These are phyloP conservation scores for Sicyos edulis DNA, from an alignment of 306 rosid species.

Conservation along the genomic window DNA sequence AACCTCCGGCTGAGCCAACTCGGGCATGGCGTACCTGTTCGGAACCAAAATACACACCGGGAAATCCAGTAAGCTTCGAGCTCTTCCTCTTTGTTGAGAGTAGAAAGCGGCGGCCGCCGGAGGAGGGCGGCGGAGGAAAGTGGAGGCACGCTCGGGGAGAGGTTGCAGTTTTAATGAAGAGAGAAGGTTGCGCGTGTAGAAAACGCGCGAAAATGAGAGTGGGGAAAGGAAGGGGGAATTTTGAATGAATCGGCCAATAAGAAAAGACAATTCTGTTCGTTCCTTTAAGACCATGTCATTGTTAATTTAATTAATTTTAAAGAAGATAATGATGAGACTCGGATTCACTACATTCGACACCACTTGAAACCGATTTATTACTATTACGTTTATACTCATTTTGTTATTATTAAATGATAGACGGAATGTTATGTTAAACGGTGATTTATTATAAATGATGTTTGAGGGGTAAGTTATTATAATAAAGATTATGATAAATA, in stretches of 20 bases:
- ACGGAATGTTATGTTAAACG: no score
- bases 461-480: no score
- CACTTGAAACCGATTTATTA: background rate
- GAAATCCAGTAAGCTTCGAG: background rate
- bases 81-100: background rate
- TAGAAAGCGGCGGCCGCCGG: background rate
- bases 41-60: background rate
- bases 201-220: background rate
- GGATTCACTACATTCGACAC: background rate
- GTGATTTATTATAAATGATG: no score
- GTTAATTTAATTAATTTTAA: background rate
- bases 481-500: no score
- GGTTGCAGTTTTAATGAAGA: background rate
- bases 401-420: no score
- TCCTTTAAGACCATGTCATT: slow-evolving; percentile 14
- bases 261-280: slow-evolving; percentile 12
- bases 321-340: no score
- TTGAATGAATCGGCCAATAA: slow-evolving; percentile 14
- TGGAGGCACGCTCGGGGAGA: background rate
- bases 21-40: slow-evolving; percentile 40
- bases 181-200: background rate
- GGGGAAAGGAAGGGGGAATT: background rate
- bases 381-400: no score
- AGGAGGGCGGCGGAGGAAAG: background rate
- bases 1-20: slow-evolving; percentile 88